Conservation (phyloP, 768 basidiomycete species). For the Mrakia frigida region DNA sequence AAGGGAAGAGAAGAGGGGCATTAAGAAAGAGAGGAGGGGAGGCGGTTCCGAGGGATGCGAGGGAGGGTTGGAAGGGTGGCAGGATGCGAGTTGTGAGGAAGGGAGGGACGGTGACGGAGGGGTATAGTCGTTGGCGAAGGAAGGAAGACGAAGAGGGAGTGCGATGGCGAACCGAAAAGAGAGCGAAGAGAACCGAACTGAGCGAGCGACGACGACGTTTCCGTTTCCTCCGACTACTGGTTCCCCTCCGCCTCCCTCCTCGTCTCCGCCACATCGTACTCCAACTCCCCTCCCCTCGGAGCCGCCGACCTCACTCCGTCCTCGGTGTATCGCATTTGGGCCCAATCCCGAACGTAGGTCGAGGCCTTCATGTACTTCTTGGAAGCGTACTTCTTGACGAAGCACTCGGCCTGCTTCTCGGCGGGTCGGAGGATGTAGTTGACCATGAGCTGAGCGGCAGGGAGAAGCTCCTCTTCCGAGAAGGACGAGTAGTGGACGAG, state of each 20-base stretch:
- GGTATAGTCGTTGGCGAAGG: too few species aligned
- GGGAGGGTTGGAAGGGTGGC: background rate
- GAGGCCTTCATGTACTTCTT: conserved; percentile 78
- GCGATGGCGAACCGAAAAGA: background rate
- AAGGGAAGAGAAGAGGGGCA: background rate
- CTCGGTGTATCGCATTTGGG: conserved; percentile 46
- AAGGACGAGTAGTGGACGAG: conserved; percentile 84
- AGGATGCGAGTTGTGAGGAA: background rate
- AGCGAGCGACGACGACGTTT: too few species aligned
- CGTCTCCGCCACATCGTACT: conserved; percentile 20
- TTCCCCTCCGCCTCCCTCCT: background rate
- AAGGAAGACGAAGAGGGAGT: too few species aligned
- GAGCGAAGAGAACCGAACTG: background rate
- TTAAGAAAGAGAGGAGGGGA: background rate
- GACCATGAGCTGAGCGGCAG: conserved; percentile 78
- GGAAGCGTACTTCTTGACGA: conserved; percentile 82
- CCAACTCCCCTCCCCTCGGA: conserved; percentile 23
- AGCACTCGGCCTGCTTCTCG: conserved; percentile 60
- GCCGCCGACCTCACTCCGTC: conserved; percentile 27
- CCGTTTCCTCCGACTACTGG: too few species aligned
- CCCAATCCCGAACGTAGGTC: conserved; percentile 79
- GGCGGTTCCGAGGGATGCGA: background rate
- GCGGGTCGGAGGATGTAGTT: conserved; percentile 63
- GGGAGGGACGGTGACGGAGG: background rate
- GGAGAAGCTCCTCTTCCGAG: conserved; percentile 68